Evolutionary conservation across 208 protist species (phyloP).

Genomic region (Trichomonas gallinae): DNA sequence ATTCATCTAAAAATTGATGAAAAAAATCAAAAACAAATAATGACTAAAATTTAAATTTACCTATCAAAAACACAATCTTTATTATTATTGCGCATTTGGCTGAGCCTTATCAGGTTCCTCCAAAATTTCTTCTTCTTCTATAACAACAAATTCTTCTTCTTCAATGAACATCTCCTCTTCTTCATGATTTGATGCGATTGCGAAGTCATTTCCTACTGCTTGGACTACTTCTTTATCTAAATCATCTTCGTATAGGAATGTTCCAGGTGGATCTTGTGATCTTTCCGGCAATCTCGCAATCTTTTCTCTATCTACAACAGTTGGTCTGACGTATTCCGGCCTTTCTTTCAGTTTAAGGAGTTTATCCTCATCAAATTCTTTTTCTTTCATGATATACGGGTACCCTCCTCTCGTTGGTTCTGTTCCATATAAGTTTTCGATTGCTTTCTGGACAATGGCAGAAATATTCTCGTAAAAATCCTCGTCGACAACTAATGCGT

Average conservation of each 20-base stretch:
- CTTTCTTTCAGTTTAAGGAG: not conserved
- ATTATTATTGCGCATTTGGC: not conserved
- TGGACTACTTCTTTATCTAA: not conserved
- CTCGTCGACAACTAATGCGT: not conserved
- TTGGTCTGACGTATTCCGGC: not conserved
- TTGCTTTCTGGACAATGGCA: not conserved
- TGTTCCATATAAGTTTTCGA: not conserved
- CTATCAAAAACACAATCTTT: no score
- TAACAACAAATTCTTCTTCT: not conserved
- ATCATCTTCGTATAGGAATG: not conserved
- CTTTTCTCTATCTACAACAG: not conserved
- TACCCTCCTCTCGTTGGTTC: not conserved
- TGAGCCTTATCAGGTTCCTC: not conserved
- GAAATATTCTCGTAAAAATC: not conserved
- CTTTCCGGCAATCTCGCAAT: not conserved
- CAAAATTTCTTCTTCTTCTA: not conserved
- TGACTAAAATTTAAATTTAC: no score
- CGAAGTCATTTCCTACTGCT: not conserved
- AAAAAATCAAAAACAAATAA: no score
- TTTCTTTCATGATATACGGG: not conserved
- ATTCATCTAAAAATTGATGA: no score
- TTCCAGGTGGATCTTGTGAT: not conserved
- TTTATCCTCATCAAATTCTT: not conserved
- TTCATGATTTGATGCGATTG: not conserved
- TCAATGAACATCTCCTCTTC: not conserved